Base-by-base conservation (phyloP, 1,139 yeast genomes). In the Zhuliangozyma blackwelliae region DNA sequence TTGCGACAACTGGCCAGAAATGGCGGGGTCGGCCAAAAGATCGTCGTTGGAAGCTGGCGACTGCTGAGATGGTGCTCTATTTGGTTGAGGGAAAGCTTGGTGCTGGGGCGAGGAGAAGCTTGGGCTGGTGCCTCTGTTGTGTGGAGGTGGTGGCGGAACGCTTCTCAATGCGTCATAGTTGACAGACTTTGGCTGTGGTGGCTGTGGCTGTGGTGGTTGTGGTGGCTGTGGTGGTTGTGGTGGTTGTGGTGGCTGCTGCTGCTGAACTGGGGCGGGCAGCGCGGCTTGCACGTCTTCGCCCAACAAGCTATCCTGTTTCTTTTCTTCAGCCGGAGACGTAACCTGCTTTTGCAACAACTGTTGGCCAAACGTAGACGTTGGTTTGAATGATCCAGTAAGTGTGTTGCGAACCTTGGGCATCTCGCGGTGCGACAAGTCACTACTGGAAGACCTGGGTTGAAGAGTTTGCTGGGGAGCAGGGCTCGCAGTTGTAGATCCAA, bases 341-440 rank as follows among this genome's bases (percentile, higher is more conserved):
- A 35, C 21, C 29, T 61, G 67, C 35, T 60, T 64, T 30, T 63
- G 54, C 43, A 72, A 48, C 44, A 80, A 64, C 16, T 68, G 62
- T 54, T 79, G 89, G 20, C 94, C 94, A 63, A 84, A 84, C 25
- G 68, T 62, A 0, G 90, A 82, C 2, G 86, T 70, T 10, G 94
- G 92, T 35, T 56, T 63, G 57, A 69, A 61, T 35, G 72, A 52
- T 41, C 67, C 56, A 40, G 72, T 47, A 51, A 68, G 48, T 48
- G 57, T 51, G 47, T 57, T 54, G 31, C 72, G 65, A n/a, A 63
- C 63, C 44, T 57, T 65, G 16, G 74, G 72, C 31, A 65, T 48
- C 8, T 60, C 67, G 6, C 50, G n/a, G 2, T 69, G 70, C 7
- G 63, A 46, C 40, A 65, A 56, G 42, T 68, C 72, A 42, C 69